Base-by-base conservation (phyloP, 495 filamentous ascomycete species). In the Annulohypoxylon bovei region DNA sequence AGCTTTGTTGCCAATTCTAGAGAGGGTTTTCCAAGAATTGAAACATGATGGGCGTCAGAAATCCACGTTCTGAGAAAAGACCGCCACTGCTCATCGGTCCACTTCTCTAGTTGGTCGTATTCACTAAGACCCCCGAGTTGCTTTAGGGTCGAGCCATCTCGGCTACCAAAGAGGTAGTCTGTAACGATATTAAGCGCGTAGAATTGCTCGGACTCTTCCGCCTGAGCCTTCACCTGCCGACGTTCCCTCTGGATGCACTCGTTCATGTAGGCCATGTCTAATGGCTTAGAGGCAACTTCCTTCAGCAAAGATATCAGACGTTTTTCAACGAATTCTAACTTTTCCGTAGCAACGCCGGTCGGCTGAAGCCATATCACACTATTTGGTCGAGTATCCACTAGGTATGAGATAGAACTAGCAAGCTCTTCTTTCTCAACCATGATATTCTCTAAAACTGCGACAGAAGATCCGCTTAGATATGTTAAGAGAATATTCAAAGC, bases 381-480 rank as follows among this genome's bases (percentile, higher is more conserved):
- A 69, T 90, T 89, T n/a, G 93, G 93, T 37, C 93, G 88, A 33
- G 86, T 81, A 54, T 97, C 93, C 46, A 86, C 90, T 72, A 85
- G 87, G 74, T 90, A 93, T 30, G 87, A 87, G 6, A 98, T 88
- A 3, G 88, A 90, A 80, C 94, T 97, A 9, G 93, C 92, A 59
- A 98, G 84, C 66, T 97, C 91, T 76, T 98, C 94, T 72, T 91
- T 94, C 73, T 99, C 96, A 8, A 99, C 95, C 58, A 99, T 85
- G 18, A 88, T 87, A 70, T 97, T 97, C 65, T 98, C 95, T 16
- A 99, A 81, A 12, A 98, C 82, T 1, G 94, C 95, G 1, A 97
- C 93, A 4, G 95, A 95, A 2, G 95, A 98, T 12, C 94, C 95
- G 57, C 91, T 91, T 18, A 99, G 85, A 72, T 98, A 99, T 12